Evolutionary conservation across 495 filamentous ascomycete species (phyloP), one percentile per base, ranked within the genome.

Genomic region (Daldinia childiae): DNA sequence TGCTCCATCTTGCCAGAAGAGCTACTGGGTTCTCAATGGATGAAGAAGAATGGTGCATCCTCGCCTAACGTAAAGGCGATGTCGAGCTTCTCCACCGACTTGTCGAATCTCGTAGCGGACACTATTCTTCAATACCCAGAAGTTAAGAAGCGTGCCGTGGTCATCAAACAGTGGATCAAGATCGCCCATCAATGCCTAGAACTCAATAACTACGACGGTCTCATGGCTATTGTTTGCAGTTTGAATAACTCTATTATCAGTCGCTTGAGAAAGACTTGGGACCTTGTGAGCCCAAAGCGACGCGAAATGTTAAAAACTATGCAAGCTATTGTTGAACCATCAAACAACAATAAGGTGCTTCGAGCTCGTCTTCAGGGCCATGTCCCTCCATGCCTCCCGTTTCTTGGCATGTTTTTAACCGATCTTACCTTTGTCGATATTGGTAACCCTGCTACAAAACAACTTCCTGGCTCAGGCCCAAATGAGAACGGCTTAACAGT

Each of bases 131-230:
- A 90, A 58, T 84, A 91, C 29, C 87, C 93, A 56, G 96, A 98
- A 79, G 89, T 90, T 12, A 98, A 98, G 84, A 96, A 93, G 82
- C 89, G 96, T 36, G 95, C 96, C 2, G 77, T 85, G 1, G 89
- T 93, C 51, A 95, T 99, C 83, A 98, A 99, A 83, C 94, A 98
- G 73, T 99, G 96, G 96, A 92, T 97, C 61, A 99, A 99, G 84
- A 92, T 98, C 68, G 92, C 93, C 1, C 89, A 90, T 76, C 91
- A 91, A 68, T 97, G 93, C 74, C 83, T 96, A 11, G 90, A 93
- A 67, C 84, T 99, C 7, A 92, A 94, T 80, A 99, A 99, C 81
- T 99, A 98, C 77, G 94, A 98, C 75, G 92, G 93, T 0, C 83
- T 98, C 43, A 97, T 97, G 93, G 93, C 95, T 12, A 97, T 99